These are phyloP conservation scores for Tolypocladium sp. DNA, from an alignment of 2,329 filamentous ascomycete genomes.

Conservation along the genomic window DNA sequence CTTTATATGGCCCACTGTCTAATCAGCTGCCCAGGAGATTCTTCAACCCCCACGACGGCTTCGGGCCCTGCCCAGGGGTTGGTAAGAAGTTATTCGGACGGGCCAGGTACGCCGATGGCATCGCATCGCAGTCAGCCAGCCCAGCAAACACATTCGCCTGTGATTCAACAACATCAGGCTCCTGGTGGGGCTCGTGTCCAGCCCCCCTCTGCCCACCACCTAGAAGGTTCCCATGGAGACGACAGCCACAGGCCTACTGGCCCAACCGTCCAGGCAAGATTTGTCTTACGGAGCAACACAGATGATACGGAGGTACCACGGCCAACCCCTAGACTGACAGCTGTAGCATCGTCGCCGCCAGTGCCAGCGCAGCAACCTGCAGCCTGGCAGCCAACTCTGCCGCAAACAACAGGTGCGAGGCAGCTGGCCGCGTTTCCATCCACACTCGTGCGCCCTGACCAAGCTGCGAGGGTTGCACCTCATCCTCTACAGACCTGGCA, in stretches of 20 bases:
- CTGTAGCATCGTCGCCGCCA: not conserved
- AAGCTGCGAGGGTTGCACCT: not conserved
- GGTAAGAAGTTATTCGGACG: not conserved
- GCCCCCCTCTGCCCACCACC: not conserved
- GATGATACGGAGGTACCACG: not conserved
- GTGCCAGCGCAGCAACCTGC: not conserved
- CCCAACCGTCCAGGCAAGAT: not conserved
- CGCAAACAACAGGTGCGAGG: not conserved
- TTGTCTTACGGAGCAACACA: not conserved
- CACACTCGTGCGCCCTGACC: not conserved
- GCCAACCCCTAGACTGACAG: not conserved
- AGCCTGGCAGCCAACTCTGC: not conserved
- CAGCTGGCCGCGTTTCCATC: not conserved
- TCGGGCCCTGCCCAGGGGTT: not conserved
- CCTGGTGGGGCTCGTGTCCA: not conserved
- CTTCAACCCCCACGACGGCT: not conserved
- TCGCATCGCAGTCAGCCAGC: not conserved
- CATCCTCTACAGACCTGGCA: not conserved
- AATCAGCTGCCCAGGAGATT: not conserved
- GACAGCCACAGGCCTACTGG: not conserved
- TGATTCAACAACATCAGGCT: not conserved
- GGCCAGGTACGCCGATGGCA: not conserved
- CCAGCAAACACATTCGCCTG: not conserved
- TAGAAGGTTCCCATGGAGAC: too few relatives aligned
- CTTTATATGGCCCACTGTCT: not conserved